Percentiles rank a stretch among this genome's conserved stretches.
Conservation (phyloP, 2,329 filamentous ascomycete species). For the Botryotinia convoluta region DNA sequence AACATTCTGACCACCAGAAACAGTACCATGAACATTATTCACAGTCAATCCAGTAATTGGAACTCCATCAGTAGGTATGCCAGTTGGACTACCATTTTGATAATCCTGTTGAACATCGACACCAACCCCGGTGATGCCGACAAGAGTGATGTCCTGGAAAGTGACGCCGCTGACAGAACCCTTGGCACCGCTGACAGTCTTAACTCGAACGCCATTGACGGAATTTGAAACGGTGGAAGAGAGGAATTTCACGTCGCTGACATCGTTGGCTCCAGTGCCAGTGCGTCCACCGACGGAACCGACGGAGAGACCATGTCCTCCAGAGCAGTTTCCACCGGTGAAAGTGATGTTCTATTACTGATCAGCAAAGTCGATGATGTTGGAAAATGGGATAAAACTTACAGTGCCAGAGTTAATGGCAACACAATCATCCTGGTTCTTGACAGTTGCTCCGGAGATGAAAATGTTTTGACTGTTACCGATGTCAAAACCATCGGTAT, state of each 20-base stretch:
- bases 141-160: conserved; percentile 52
- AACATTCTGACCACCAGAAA: conserved; percentile 43
- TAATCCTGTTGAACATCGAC: conserved; percentile 59
- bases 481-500: conserved; percentile 55
- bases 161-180: conserved; percentile 48
- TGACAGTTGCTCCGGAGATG: conserved; percentile 50
- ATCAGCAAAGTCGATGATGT: neutral
- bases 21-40: conserved; percentile 44
- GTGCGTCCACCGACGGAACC: conserved; percentile 54
- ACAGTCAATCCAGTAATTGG: conserved; percentile 52
- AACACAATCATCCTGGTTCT: conserved; percentile 60
- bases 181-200: conserved; percentile 39
- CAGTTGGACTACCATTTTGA: conserved; percentile 32
- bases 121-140: conserved; percentile 44
- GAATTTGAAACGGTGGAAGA: conserved; percentile 49
- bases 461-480: conserved; percentile 45
- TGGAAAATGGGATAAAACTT: neutral
- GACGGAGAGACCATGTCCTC: conserved; percentile 51
- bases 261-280: conserved; percentile 52
- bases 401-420: conserved; percentile 54
- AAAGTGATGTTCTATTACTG: conserved; percentile 30
- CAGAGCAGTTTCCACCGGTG: conserved; percentile 33
- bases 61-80: conserved; percentile 40
- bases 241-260: conserved; percentile 51
- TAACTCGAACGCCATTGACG: conserved; percentile 48